Base-by-base conservation (phyloP, 31 red algal species). In the Bonnemaisonia californica region DNA sequence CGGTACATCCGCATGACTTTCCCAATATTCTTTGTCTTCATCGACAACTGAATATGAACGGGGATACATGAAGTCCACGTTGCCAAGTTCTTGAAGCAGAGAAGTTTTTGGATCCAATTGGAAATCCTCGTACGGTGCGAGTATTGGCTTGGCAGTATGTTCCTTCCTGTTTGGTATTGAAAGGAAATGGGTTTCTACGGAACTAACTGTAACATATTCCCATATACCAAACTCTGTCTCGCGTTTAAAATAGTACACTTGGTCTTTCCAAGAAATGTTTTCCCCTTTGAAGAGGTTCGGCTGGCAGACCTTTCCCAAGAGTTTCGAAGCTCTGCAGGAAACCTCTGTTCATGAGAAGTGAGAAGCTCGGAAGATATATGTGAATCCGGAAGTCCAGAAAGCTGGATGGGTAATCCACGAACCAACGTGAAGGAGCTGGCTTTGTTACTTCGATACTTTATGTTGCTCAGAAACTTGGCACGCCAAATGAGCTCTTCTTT, bases 381-480 rank as follows among this genome's bases (percentile, higher is more conserved):
- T 7, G 16, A 45, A 11, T 79, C 57, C 22, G 83, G 62, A 5
- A 78, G 4, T 19, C 57, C 83, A 5, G 61, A 22, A 3, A 78
- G 34, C 19, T 21, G 18, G 8, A 73, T 59, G 33, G 71, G 77
- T 28, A 69, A 77, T 0, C 83, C 83, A 1, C 57, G 32, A 11
- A 61, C 70, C 9, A 77, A 19, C 41, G 73, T 69, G 69, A 84
- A 87, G 27, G 65, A 74, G 42, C 71, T 87, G 23, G 38, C 5
- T 30, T 31, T 78, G 2, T 76, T 62, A 21, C 62, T 60, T 18
- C 83, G 61, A 56, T 77, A 77, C 27, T 78, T 41, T 1, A 69
- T 18, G 37, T 87, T 87, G 12, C 64, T 78, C 7, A 87, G 61
- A 30, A 78, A 56, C 47, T 33, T 87, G 11, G 73, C 73, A 7